Conservation (phyloP, 202 grass and related monocot genomes). For the Elaeis oleifera region DNA sequence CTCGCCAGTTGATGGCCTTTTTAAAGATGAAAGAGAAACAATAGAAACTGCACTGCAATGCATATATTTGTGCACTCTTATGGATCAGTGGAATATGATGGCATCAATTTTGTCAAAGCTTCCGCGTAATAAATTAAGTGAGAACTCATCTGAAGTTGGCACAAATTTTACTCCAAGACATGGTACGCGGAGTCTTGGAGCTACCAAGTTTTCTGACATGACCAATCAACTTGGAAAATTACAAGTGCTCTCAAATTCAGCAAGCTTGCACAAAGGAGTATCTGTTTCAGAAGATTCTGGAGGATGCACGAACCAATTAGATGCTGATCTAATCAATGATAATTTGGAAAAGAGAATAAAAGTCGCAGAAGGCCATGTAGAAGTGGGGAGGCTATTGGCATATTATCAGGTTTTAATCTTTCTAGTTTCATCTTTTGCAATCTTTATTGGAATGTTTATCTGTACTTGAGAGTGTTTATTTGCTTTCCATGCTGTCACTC, state of each 20-base stretch:
- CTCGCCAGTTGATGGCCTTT: conserved; percentile 60
- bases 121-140: conserved; percentile 47
- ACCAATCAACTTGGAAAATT: conserved; percentile 31
- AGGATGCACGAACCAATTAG: conserved; percentile 27
- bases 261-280: too few relatives aligned
- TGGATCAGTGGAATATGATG: conserved; percentile 90
- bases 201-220: conserved; percentile 36
- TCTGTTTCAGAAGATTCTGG: conserved; percentile 12
- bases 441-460: not conserved
- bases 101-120: conserved; percentile 79
- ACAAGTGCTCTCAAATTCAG: conserved; percentile 29
- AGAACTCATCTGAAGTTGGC: conserved; percentile 36
- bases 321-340: conserved; percentile 42
- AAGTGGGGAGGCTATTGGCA: conserved; percentile 83
- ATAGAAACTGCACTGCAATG: conserved; percentile 69
- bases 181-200: conserved; percentile 36
- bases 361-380: conserved; percentile 86
- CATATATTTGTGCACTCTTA: conserved; percentile 69
- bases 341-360: conserved; percentile 59
- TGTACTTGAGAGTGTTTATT: too few relatives aligned
- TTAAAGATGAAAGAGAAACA: conserved; percentile 65
- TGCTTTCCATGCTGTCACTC: too few relatives aligned
- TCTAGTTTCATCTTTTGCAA: not conserved
- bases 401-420: conserved; percentile 56
- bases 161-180: conserved; percentile 36